Base-by-base conservation (phyloP, 2,329 filamentous ascomycete species). In the Parascedosporium putredinis region DNA sequence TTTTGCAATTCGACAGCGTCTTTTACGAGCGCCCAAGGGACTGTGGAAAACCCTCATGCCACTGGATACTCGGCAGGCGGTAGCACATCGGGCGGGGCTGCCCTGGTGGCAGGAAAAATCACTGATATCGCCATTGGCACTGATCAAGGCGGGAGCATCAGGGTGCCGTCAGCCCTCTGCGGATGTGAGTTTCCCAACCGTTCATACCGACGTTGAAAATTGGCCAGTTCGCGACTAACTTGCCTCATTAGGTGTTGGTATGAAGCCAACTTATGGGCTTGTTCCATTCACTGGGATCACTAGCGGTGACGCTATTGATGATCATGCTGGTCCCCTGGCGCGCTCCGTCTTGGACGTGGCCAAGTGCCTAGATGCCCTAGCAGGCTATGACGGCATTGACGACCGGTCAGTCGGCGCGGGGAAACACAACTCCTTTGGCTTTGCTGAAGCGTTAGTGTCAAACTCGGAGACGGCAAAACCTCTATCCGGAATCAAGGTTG, bases 181-280 rank as follows among this genome's bases (percentile, higher is more conserved):
- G 67, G 67, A 6, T 65, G 62, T 49, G n/a, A n/a, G n/a, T n/a
- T n/a, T n/a, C n/a, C n/a, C n/a, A n/a, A n/a, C n/a, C n/a, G n/a
- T n/a, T n/a, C n/a, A n/a, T n/a, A n/a, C n/a, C n/a, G n/a, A 31
- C 14, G 47, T 47, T 40, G 27, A 46, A 7, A 42, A 14, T 31
- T 12, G 23, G 2, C 7, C 3, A 23, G 3, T 20, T 44, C 18
- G 23, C 12, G 16, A 24, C 14, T 24, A 2, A 4, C 20, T 31
- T 43, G 33, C 16, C 7, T 18, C 14, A 25, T 18, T 38, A 57
- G 52, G 55, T 34, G 67, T 70, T 3, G 72, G 72, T 0, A 59
- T 77, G 22, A 78, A 78, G 53, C 73, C 75, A 0, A 78, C 73
- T 0, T 67, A 72, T 50, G 69, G 72, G 0, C 60, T 76, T 0